Evolutionary conservation across 139 green algal species (phyloP), one percentile per base, ranked within the genome.

Genomic region (Monoraphidium neglectum): DNA sequence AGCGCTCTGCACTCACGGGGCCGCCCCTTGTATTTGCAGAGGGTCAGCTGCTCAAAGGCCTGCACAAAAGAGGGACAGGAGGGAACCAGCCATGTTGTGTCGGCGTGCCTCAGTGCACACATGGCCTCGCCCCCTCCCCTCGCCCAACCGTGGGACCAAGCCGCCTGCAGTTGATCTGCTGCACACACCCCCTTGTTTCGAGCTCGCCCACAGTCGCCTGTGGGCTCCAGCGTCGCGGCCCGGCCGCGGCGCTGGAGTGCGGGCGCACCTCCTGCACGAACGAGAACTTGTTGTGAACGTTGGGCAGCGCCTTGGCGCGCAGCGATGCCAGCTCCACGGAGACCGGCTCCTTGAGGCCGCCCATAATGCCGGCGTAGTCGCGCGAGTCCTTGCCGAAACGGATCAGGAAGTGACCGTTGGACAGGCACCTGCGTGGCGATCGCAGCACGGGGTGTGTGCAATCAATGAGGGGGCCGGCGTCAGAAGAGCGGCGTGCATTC

Each of bases 11-110:
- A 15, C 0, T 12, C 33, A 21, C 51, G 63, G 10, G 65, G 65
- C 3, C 65, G 65, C 33, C 65, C 65, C 65, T 59, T 57, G 65
- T 49, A 75, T 59, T 77, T 77, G 72, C 72, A 77, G 2, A 77
- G 40, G 13, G 72, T 77, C 30, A 77, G 32, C 43, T 46, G 60
- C 60, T 67, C 60, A n/a, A 67, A 6, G 16, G 30, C 30, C 24
- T 36, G 4, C 18, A 37, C n/a, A 18, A 63, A 3, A 2, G 33
- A 36, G 6, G 56, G 10, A 36, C 32, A n/a, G n/a, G n/a, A n/a
- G n/a, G n/a, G n/a, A n/a, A n/a, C n/a, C n/a, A n/a, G n/a, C n/a
- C n/a, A n/a, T n/a, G n/a, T n/a, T n/a, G n/a, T n/a, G n/a, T n/a
- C n/a, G n/a, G n/a, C n/a, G n/a, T n/a, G n/a, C n/a, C n/a, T n/a